Percentiles rank a stretch among this genome's conserved stretches.
These are phyloP conservation scores for Astragalus glycyphyllos DNA, from an alignment of 306 rosid species.

Conservation along the genomic window DNA sequence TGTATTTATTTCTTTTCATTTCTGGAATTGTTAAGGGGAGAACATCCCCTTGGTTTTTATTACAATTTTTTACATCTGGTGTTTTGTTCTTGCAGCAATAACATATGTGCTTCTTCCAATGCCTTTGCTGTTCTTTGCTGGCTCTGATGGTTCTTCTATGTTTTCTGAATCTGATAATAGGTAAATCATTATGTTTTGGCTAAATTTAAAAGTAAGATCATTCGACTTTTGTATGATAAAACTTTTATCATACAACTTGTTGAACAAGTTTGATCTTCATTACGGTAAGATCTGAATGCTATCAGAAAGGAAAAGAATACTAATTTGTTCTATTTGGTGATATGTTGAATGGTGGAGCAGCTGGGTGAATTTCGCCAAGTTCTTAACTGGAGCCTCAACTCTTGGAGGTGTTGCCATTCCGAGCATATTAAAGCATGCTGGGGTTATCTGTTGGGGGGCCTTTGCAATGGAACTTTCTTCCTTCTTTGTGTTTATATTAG, in stretches of 20 bases:
- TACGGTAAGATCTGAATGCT: background rate
- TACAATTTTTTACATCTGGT: background rate
- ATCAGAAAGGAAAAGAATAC: background rate
- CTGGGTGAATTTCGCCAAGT: slow-evolving; percentile 85
- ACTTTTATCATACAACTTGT: slow-evolving; percentile 5
- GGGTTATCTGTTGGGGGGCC: slow-evolving; percentile 90
- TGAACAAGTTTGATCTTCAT: slow-evolving; percentile 6
- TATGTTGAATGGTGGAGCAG: slow-evolving; percentile 52
- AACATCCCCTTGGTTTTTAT: slow-evolving; percentile 10
- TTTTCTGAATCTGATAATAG: slow-evolving; percentile 63
- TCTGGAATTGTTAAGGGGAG: slow-evolving; percentile 4
- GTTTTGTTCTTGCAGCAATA: slow-evolving; percentile 62
- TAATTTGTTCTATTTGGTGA: slow-evolving; percentile 36
- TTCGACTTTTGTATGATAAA: background rate
- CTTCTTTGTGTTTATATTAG: slow-evolving; percentile 63
- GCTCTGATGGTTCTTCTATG: slow-evolving; percentile 62
- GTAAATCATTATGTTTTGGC: slow-evolving; percentile 45
- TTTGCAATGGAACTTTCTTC: slow-evolving; percentile 84
- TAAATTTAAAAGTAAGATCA: background rate
- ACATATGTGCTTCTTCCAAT: slow-evolving; percentile 86
- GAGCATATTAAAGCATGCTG: slow-evolving; percentile 75
- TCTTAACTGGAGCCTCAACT: slow-evolving; percentile 79
- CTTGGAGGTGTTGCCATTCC: slow-evolving; percentile 93
- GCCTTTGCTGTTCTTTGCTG: slow-evolving; percentile 80
- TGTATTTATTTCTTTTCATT: background rate